Base-by-base conservation (phyloP, 805 yeast species). In the Saturnispora silvae region DNA sequence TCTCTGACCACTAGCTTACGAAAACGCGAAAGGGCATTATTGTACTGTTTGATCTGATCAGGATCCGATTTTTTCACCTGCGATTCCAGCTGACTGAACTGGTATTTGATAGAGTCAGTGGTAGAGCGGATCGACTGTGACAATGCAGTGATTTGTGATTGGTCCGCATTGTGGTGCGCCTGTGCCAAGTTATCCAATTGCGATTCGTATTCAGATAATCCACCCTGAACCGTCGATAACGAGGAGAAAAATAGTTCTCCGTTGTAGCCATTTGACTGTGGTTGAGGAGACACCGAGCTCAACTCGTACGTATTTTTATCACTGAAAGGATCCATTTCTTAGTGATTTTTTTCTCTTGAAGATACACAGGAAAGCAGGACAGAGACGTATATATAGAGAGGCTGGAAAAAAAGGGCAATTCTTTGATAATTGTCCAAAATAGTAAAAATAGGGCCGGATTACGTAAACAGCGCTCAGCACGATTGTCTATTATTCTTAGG, bases 31-130 rank as follows among this genome's bases (percentile, higher is more conserved):
- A 79, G 71, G 8, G 35, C 32, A 52, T 79, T 79, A 56, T 86
- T 94, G 31, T 94, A 87, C 63, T 87, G 96, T 40, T 79, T 81
- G 50, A 73, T 71, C 62, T 82, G 82, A 48, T 87, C 80, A 38
- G 72, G 64, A 61, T 84, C 94, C 29, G 66, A 66, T 27, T 67
- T 31, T n/a, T 39, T 67, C 17, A 80, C 77, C 40, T 66, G 66
- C 38, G 72, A 66, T 59, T 83, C 92, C 36, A 81, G 77, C 40
- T 66, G 60, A 55, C 82, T 82, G 57, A 87, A 81, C 48, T 81
- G 67, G 40, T 61, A 51, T 60, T 82, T 84, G 54, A 87, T 72
- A 5, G 20, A 20, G 20, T 22, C 26, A 4, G 40, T 41, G 20
- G 35, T 28, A 3, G 40, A 32, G 20, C 41, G 39, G 23, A 40